These are phyloP conservation scores for Nicotiana noctiflora DNA, from an alignment of 257 asterid species.

Conservation along the genomic window DNA sequence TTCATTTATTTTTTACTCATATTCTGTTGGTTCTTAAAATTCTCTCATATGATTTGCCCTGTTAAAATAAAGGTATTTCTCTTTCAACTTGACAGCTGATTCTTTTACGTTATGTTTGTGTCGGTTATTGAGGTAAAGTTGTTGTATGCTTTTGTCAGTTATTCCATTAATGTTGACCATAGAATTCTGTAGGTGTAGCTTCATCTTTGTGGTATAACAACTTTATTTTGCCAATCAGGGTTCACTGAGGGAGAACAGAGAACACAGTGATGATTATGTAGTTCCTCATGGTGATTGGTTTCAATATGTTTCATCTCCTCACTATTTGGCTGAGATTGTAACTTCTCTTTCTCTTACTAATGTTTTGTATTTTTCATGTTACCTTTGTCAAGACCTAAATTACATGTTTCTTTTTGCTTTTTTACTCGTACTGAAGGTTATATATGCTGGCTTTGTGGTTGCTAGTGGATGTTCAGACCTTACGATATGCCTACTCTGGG, in stretches of 20 bases:
- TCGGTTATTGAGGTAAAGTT: background rate
- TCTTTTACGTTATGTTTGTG: background rate
- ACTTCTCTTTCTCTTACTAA: constrained; percentile 11
- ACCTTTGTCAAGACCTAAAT: background rate
- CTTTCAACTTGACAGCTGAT: background rate
- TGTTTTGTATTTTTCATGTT: background rate
- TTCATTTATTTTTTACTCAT: background rate
- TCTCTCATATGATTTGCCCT: background rate
- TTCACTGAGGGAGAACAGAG: constrained; percentile 44
- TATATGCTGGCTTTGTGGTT: constrained; percentile 71
- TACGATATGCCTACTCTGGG: constrained; percentile 65
- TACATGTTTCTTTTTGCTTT: background rate
- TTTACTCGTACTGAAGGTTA: constrained; percentile 43
- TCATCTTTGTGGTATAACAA: background rate
- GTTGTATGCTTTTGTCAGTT: background rate
- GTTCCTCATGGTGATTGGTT: constrained; percentile 94
- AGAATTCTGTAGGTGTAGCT: background rate
- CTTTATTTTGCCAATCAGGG: constrained; percentile 41
- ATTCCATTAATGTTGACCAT: background rate
- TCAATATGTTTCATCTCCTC: constrained; percentile 82
- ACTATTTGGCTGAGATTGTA: constrained; percentile 92
- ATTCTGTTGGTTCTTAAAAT: background rate
- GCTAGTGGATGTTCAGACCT: constrained; percentile 69
- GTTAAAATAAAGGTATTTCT: background rate
- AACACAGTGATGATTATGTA: constrained; percentile 32